Conservation (phyloP, 176 grass and related monocot genomes). For the Elymus sibiricus region DNA sequence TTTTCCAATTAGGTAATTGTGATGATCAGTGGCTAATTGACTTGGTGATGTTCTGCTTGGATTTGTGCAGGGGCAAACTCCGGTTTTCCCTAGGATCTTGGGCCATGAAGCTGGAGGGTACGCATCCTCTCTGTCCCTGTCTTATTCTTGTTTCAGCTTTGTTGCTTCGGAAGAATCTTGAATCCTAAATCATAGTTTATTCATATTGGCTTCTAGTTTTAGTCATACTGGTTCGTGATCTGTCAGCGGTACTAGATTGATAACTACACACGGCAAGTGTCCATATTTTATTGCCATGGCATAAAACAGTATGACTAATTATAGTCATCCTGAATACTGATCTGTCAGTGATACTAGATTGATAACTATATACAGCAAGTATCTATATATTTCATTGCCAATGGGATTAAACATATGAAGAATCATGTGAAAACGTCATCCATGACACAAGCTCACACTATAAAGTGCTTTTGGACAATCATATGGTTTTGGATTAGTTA, state of each 20-base stretch:
- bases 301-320: slow-evolving; percentile 1
- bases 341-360: background rate
- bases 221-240: background rate
- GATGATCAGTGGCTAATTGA: background rate
- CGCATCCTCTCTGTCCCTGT: background rate
- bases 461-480: background rate
- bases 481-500: background rate
- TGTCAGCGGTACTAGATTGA: background rate
- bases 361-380: slow-evolving; percentile 1
- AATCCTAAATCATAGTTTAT: background rate
- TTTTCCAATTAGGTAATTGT: no score
- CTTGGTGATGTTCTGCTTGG: background rate
- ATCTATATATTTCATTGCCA: background rate
- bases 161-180: background rate
- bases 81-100: slow-evolving; percentile 87
- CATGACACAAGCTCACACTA: background rate
- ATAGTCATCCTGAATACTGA: background rate
- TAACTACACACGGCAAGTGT: slow-evolving; percentile 1
- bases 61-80: slow-evolving; percentile 68
- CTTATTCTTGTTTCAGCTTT: background rate
- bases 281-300: background rate
- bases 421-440: background rate
- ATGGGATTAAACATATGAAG: background rate
- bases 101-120: slow-evolving; percentile 97
- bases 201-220: background rate